Evolutionary conservation across 805 yeast species (phyloP), one percentile per base, ranked within the genome.

Genomic region (Lipomyces lipofer): DNA sequence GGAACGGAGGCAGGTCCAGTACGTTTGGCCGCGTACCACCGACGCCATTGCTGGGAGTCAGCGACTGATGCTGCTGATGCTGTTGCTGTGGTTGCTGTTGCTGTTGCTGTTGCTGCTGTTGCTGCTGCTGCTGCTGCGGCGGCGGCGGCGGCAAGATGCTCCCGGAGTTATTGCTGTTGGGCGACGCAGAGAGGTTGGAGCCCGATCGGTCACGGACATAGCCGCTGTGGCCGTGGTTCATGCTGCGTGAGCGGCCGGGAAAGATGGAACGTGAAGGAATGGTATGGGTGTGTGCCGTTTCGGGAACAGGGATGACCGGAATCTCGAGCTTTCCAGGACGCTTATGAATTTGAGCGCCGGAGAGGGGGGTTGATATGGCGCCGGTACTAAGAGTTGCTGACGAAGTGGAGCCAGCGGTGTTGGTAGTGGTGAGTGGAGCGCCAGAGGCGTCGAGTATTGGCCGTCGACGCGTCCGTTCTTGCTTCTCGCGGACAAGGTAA

Each of bases 401-500:
- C n/a, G 43, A 17, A 27, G 53, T 28, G 24, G 50, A 22, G n/a
- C n/a, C 19, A 5, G 45, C 19, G n/a, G 47, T 19, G 22, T 36
- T n/a, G 27, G 25, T 27, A 6, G 43, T 30, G 4, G 56, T 49
- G 7, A 40, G 29, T 19, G 47, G 33, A 4, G 56, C 40, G n/a
- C 40, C 44, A 2, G 47, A 28, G 7, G 49, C 30, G 24, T 52
- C 58, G 13, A 56, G 43, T 21, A 48, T 50, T 19, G 60, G 60
- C n/a, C 58, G 52, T 4, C 58, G 47, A n/a, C 53, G 51, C n/a
- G 49, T 29, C 17, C 62, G 56, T 21, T 53, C 62, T 22, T 58
- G 62, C 19, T 57, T 49, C 36, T 94, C 99, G 49, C 82, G 84
- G 15, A 90, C 96, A 60, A 94, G 76, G 66, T 81, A 85, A 68